Conservation (phyloP, 73 alveolate genomes). For the Paramecium sexaurelia region DNA sequence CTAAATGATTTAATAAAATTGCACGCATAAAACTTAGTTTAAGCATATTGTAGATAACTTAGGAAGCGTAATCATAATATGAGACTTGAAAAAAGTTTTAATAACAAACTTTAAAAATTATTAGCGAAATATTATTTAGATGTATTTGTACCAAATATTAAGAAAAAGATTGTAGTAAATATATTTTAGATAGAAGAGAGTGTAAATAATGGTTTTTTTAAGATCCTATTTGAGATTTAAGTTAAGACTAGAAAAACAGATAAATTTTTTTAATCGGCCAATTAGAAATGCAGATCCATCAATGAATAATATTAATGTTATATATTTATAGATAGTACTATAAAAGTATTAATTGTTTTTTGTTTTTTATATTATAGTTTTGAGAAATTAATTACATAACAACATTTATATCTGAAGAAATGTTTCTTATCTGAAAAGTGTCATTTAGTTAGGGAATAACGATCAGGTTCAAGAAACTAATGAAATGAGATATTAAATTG, state of each 20-base stretch:
- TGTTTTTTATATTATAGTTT: neutral
- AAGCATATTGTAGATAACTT: too few relatives aligned
- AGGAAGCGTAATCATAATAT: too few relatives aligned
- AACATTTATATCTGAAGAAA: neutral
- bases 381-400: neutral
- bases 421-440: neutral
- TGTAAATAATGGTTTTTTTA: neutral
- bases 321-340: neutral
- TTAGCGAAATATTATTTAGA: too few relatives aligned
- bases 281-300: neutral
- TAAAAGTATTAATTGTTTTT: neutral
- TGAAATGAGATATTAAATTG: neutral
- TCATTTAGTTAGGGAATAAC: neutral
- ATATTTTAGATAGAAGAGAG: neutral
- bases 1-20: too few relatives aligned
- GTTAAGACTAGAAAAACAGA: neutral
- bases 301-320: neutral
- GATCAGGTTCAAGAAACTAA: neutral
- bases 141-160: neutral
- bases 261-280: neutral
- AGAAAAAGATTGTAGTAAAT: neutral
- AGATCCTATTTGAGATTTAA: neutral
- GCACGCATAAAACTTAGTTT: too few relatives aligned
- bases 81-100: too few relatives aligned
- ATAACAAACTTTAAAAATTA: too few relatives aligned